Conservation (phyloP, 768 basidiomycete species). For the Sporobolomyces pararoseus region DNA sequence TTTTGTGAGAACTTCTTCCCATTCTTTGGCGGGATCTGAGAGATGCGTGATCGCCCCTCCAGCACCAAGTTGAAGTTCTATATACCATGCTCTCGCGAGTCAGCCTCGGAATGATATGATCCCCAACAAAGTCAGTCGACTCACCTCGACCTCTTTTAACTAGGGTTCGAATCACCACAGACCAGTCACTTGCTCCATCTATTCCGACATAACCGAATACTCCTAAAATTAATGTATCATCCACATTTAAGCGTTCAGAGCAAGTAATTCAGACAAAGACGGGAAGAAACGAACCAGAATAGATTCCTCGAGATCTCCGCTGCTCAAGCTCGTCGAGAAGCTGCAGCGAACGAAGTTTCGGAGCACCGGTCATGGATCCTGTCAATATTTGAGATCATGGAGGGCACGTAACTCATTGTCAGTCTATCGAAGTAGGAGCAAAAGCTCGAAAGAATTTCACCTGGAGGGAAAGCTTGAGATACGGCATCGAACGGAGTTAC, state of each 20-base stretch:
- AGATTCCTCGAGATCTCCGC: constrained; percentile 63
- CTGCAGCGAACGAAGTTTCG: constrained; percentile 89
- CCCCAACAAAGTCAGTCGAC: too few species aligned
- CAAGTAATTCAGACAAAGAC: background rate
- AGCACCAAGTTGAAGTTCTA: constrained; percentile 62
- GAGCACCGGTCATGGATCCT: constrained; percentile 98
- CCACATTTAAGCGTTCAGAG: background rate
- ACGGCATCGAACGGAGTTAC: constrained; percentile 72
- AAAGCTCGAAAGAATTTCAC: constrained; percentile 52
- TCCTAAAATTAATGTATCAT: too few species aligned
- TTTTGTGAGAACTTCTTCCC: constrained; percentile 92
- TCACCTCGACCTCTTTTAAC: constrained; percentile 50
- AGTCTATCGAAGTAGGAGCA: background rate
- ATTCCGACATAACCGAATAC: constrained; percentile 90
- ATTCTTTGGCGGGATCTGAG: constrained; percentile 76
- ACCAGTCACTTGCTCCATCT: constrained; percentile 84
- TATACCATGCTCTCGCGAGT: background rate
- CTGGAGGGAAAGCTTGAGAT: constrained; percentile 75
- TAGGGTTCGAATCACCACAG: constrained; percentile 88
- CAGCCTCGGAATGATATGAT: too few species aligned
- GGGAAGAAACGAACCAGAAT: constrained; percentile 56
- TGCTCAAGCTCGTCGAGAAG: constrained; percentile 76
- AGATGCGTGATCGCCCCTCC: constrained; percentile 96
- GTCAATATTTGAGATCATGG: background rate
- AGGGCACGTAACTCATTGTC: too few species aligned